Evolutionary conservation across 768 basidiomycete species (phyloP).

Genomic region (Melanogaster broomeanus): DNA sequence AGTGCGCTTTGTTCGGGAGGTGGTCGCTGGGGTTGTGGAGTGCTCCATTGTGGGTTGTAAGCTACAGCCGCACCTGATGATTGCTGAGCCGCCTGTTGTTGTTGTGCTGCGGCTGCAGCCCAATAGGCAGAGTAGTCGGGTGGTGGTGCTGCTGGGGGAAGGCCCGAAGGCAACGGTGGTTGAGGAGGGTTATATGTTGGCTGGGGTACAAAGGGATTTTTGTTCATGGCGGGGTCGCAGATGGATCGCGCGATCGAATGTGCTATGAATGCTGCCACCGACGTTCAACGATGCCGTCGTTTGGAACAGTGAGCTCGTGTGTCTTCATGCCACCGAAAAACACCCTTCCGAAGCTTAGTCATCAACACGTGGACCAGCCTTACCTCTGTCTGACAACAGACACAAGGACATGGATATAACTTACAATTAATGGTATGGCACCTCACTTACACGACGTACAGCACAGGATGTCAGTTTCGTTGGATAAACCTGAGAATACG

Average conservation of each 20-base stretch:
- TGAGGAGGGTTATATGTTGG: slow-evolving; percentile 70
- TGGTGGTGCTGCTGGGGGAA: slow-evolving; percentile 69
- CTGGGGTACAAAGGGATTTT: slow-evolving; percentile 78
- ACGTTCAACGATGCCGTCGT: slow-evolving; percentile 17
- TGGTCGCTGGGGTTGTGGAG: slow-evolving; percentile 64
- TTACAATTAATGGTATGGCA: too few relatives aligned
- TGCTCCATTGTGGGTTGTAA: slow-evolving; percentile 68
- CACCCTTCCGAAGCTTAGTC: slow-evolving; percentile 27
- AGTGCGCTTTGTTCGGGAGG: slow-evolving; percentile 80
- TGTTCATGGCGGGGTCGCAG: slow-evolving; percentile 59
- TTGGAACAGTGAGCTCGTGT: slow-evolving; percentile 21
- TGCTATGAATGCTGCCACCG: slow-evolving; percentile 7
- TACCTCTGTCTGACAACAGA: too few relatives aligned
- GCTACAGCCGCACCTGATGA: slow-evolving; percentile 39
- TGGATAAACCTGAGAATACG: too few relatives aligned
- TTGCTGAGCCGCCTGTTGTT: slow-evolving; percentile 42
- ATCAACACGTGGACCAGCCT: slow-evolving; percentile 6
- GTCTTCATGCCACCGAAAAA: slow-evolving; percentile 5
- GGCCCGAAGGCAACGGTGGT: slow-evolving; percentile 79
- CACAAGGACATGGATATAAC: too few relatives aligned
- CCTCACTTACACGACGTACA: too few relatives aligned
- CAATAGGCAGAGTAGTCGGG: slow-evolving; percentile 82
- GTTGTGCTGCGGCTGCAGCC: slow-evolving; percentile 56
- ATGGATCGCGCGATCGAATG: slow-evolving; percentile 12
- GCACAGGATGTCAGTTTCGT: too few relatives aligned